phyloP scores from a whole-genome alignment of 495 filamentous ascomycete species.

The Penicillium bialowiezense region DNA sequence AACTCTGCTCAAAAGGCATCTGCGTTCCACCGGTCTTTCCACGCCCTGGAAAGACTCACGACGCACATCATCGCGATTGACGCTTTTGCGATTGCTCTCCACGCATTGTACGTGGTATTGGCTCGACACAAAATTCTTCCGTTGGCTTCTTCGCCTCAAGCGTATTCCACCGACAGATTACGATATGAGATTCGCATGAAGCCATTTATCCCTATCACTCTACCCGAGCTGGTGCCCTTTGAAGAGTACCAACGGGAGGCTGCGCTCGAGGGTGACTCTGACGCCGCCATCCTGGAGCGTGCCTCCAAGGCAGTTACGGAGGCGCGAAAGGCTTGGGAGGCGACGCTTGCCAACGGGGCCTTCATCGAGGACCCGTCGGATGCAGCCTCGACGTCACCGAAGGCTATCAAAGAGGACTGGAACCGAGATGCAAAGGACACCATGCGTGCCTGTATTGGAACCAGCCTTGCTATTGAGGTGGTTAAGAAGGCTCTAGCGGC shows the following conservation, averaged over 20 bases:
- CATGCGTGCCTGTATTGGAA: conserved; percentile 63
- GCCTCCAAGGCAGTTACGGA: conserved; percentile 58
- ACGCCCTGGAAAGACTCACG: conserved; percentile 57
- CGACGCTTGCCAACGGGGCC: conserved; percentile 43
- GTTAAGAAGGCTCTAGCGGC: conserved; percentile 46
- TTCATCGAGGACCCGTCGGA: conserved; percentile 26
- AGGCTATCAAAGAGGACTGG: conserved; percentile 57
- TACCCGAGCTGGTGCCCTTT: conserved; percentile 69
- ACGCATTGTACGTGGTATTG: conserved; percentile 65
- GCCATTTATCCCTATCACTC: conserved; percentile 67
- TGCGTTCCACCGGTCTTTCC: conserved; percentile 51
- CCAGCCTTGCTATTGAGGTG: conserved; percentile 58
- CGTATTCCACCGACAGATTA: conserved; percentile 66
- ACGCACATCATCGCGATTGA: conserved; percentile 68
- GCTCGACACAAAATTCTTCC: conserved; percentile 57
- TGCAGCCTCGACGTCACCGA: conserved; percentile 41
- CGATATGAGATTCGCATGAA: conserved; percentile 91
- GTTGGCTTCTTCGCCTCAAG: conserved; percentile 49
- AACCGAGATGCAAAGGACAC: conserved; percentile 53
- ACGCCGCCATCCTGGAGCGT: conserved; percentile 51
- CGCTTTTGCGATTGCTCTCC: conserved; percentile 67
- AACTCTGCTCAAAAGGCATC: conserved; percentile 23
- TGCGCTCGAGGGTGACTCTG: conserved; percentile 38
- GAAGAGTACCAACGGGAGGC: conserved; percentile 53
- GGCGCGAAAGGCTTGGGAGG: conserved; percentile 66